phyloP scores from a whole-genome alignment of 345 rosid species.

The Salix arbutifolia region DNA sequence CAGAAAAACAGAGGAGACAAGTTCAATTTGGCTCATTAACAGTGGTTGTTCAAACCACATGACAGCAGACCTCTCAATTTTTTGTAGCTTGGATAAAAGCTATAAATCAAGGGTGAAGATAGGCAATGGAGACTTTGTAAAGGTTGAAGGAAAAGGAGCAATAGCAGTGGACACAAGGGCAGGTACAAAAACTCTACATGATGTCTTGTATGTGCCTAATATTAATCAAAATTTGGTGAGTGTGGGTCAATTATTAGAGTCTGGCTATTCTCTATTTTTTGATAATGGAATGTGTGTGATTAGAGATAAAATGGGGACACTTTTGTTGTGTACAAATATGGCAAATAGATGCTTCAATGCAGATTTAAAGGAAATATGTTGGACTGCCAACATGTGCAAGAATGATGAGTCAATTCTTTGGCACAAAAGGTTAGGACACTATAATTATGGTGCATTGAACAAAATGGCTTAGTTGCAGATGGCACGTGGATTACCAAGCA shows the following conservation, averaged over 20 bases:
- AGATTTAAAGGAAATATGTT: too few relatives aligned
- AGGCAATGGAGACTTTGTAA: too few relatives aligned
- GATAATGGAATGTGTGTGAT: too few relatives aligned
- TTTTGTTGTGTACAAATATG: rapidly evolving
- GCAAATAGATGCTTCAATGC: too few relatives aligned
- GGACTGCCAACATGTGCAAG: too few relatives aligned
- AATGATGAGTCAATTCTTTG: background rate
- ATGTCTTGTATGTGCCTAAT: background rate
- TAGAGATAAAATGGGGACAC: too few relatives aligned
- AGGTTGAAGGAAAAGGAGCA: background rate
- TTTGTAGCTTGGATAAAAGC: background rate
- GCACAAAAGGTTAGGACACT: background rate
- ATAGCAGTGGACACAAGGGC: background rate
- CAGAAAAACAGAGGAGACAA: too few relatives aligned
- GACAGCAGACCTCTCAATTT: background rate
- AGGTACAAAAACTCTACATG: background rate
- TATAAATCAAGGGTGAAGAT: background rate
- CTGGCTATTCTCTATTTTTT: too few relatives aligned
- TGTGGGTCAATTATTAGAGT: too few relatives aligned
- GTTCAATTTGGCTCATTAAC: background rate
- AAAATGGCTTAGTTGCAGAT: background rate
- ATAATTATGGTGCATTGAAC: background rate
- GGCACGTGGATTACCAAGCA: background rate
- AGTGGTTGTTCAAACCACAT: background rate
- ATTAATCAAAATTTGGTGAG: too few relatives aligned